A percentile compares a stretch with the other conserved stretches of the same genome.
Evolutionary conservation across 139 green algal genomes (phyloP).

Genomic region (Deuterostichococcus epilithicus): DNA sequence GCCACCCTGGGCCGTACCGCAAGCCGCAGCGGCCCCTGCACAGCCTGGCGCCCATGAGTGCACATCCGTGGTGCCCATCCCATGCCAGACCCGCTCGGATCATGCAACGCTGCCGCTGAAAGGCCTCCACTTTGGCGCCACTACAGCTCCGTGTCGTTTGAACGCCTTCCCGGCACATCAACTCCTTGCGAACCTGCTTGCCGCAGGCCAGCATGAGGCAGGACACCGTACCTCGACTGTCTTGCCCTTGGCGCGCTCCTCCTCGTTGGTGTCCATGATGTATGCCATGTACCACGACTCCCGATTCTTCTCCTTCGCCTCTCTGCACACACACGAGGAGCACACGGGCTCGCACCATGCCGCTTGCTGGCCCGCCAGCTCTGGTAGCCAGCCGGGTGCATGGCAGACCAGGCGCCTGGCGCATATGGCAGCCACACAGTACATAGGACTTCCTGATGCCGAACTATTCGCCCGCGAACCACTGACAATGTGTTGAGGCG

Average conservation of each 20-base stretch:
- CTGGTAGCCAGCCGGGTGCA: background rate
- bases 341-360: background rate
- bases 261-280: conserved; percentile 99
- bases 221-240: conserved; percentile 85
- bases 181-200: too few relatives aligned
- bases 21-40: background rate
- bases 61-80: background rate
- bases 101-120: background rate
- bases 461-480: too few relatives aligned
- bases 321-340: conserved; percentile 25
- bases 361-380: background rate
- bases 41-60: background rate
- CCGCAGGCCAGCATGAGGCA: too few relatives aligned
- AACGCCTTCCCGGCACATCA: too few relatives aligned
- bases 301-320: conserved; percentile 99
- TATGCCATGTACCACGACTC: conserved; percentile 99
- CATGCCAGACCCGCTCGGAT: background rate
- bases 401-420: background rate
- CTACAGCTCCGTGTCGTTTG: too few relatives aligned
- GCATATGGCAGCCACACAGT: too few relatives aligned
- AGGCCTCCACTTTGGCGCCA: background rate
- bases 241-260: conserved; percentile 98
- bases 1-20: too few relatives aligned
- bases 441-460: too few relatives aligned
- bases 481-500: background rate